phyloP scores from a whole-genome alignment of 805 yeast genomes.

The Candida montana region DNA sequence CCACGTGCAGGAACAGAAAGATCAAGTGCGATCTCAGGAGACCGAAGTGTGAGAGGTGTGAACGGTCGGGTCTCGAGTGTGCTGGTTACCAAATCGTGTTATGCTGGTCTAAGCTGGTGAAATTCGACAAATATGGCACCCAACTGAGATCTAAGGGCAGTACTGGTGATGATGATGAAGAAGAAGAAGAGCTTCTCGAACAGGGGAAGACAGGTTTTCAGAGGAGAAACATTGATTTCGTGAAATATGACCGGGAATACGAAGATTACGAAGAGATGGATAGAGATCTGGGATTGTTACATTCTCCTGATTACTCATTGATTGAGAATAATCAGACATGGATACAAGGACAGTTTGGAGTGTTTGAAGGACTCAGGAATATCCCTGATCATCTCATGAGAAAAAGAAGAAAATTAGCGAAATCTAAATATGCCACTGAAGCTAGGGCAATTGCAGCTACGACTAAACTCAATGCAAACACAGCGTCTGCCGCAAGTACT shows the following conservation, averaged over 20 bases:
- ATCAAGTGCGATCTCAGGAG: slow-evolving; percentile 71
- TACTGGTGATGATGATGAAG: slow-evolving; percentile 4
- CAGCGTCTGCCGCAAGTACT: neutral
- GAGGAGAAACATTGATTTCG: slow-evolving; percentile 69
- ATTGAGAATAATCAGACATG: slow-evolving; percentile 42
- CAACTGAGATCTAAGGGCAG: slow-evolving; percentile 23
- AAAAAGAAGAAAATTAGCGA: slow-evolving; percentile 23
- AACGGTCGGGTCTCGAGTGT: slow-evolving; percentile 60
- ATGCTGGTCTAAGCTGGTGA: slow-evolving; percentile 61
- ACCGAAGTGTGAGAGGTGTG: slow-evolving; percentile 71
- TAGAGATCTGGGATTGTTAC: slow-evolving; percentile 52
- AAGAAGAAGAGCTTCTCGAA: slow-evolving; percentile 18
- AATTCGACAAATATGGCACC: slow-evolving; percentile 42
- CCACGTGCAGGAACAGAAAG: slow-evolving; percentile 77
- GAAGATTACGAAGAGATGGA: slow-evolving; percentile 82
- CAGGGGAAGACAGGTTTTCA: slow-evolving; percentile 51
- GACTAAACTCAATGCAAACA: neutral
- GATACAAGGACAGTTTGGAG: slow-evolving; percentile 77
- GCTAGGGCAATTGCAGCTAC: slow-evolving; percentile 6
- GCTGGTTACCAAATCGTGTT: slow-evolving; percentile 81
- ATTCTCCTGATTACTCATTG: slow-evolving; percentile 39
- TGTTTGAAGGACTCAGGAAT: slow-evolving; percentile 45
- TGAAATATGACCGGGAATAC: slow-evolving; percentile 62
- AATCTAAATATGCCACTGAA: slow-evolving; percentile 19
- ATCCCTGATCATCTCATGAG: slow-evolving; percentile 19